Percentiles rank a stretch among this genome's conserved stretches.
Evolutionary conservation across 2,329 filamentous ascomycete species (phyloP).

Genomic region (Graphilbum ipis-grandicollis): DNA sequence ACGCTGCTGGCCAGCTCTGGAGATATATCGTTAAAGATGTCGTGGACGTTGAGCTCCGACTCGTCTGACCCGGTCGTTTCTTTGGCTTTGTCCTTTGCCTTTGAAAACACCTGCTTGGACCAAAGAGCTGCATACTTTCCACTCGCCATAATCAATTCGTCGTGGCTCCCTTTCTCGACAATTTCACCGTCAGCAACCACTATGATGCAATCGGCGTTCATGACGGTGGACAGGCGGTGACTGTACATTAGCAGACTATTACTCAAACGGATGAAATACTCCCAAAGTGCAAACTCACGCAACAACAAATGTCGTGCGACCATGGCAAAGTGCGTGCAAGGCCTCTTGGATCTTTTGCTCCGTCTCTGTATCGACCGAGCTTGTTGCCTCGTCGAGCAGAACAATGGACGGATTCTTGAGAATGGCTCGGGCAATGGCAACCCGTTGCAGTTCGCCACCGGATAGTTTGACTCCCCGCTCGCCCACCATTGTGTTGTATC

Average conservation of each 20-base stretch:
- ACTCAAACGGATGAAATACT: slow-evolving; percentile 7
- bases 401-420: slow-evolving; percentile 60
- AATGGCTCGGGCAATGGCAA: slow-evolving; percentile 54
- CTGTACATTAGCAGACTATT: slow-evolving; percentile 16
- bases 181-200: slow-evolving; percentile 46
- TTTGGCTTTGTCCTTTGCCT: slow-evolving; percentile 23
- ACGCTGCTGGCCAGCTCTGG: slow-evolving; percentile 19
- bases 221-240: slow-evolving; percentile 53
- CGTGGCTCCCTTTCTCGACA: slow-evolving; percentile 45
- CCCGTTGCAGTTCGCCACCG: slow-evolving; percentile 47
- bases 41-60: slow-evolving; percentile 9
- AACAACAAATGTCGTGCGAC: slow-evolving; percentile 49
- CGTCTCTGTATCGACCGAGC: slow-evolving; percentile 54
- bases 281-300: slow-evolving; percentile 34
- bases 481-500: slow-evolving; percentile 31
- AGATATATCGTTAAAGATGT: slow-evolving; percentile 20
- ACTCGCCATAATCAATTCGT: slow-evolving; percentile 35
- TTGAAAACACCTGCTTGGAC: slow-evolving; percentile 39
- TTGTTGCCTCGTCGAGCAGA: slow-evolving; percentile 64
- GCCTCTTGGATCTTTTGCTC: slow-evolving; percentile 50
- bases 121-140: slow-evolving; percentile 49
- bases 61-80: slow-evolving; percentile 8
- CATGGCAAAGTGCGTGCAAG: slow-evolving; percentile 37
- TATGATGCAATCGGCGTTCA: slow-evolving; percentile 50
- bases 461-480: slow-evolving; percentile 42